phyloP scores from a whole-genome alignment of 148 eudicot genomes.

The Chenopodium berlandieri region DNA sequence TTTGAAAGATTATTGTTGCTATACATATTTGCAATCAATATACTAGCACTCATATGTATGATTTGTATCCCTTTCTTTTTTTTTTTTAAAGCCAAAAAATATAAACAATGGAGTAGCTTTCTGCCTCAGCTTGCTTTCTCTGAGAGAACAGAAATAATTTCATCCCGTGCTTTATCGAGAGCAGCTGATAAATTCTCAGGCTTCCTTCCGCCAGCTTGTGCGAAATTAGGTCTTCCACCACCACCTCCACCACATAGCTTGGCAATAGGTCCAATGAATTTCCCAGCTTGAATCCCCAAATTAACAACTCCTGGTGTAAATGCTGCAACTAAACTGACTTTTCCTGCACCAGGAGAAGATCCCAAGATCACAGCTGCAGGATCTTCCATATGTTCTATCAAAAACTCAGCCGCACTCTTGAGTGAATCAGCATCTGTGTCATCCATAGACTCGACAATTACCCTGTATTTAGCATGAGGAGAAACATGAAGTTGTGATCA shows the following conservation, averaged over 20 bases:
- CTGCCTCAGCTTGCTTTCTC: slow-evolving; percentile 47
- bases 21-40: slow-evolving; percentile 8
- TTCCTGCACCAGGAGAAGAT: slow-evolving; percentile 77
- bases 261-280: slow-evolving; percentile 84
- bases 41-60: neutral
- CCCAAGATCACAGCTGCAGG: slow-evolving; percentile 91
- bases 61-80: no score
- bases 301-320: slow-evolving; percentile 73
- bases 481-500: neutral
- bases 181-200: slow-evolving; percentile 73
- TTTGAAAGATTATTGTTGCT: neutral
- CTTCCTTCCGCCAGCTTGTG: slow-evolving; percentile 94
- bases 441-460: slow-evolving; percentile 84
- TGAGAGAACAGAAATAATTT: slow-evolving; percentile 51
- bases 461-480: slow-evolving; percentile 38
- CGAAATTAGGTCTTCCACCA: slow-evolving; percentile 89
- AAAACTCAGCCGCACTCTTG: slow-evolving; percentile 85
- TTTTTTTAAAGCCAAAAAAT: neutral
- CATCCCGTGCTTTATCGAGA: slow-evolving; percentile 73
- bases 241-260: slow-evolving; percentile 95
- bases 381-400: slow-evolving; percentile 57
- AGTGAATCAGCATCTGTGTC: slow-evolving; percentile 87
- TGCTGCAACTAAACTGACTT: slow-evolving; percentile 85
- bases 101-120: neutral
- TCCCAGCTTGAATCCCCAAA: slow-evolving; percentile 82